Base-by-base conservation (phyloP, 2,329 filamentous ascomycete genomes). In the Fusarium metavorans region DNA sequence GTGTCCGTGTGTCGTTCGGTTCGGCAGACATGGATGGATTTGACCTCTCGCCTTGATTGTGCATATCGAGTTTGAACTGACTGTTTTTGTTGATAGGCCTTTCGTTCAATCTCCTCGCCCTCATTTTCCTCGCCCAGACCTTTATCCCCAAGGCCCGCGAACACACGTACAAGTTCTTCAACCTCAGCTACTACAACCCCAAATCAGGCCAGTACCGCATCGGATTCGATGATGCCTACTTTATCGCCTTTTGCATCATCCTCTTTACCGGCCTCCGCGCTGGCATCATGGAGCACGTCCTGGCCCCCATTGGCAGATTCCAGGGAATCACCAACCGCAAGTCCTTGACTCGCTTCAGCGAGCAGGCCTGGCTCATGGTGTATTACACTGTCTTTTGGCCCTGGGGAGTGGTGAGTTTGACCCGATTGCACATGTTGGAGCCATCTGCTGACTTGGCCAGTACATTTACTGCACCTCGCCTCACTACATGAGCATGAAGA, bases 311-410 rank as follows among this genome's bases (percentile, higher is more conserved):
- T 66, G 95, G 93, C 50, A 91, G 90, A 73, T 85, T 87, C 57
- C 88, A 89, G 73, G 96, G 96, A 39, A 90, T 98, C 77, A 88
- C 89, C 77, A 94, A 92, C 80, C 88, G 87, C 81, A 98, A 98
- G 85, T 91, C 91, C 56, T 86, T 93, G 69, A 90, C 94, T 58
- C 90, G 97, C 68, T 97, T 98, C 84, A 95, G 95, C 72, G 97
- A 99, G 85, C 97, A 99, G 85, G 94, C 92, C 56, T 98, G 96
- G 94, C 87, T 98, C 80, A 85, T 97, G 66, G 83, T 97, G 52
- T 98, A 98, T 85, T 96, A 96, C 83, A 85, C 86, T 54, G 86
- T 92, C 65, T 96, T 95, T 81, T 98, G 95, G 93, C 88, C 91
- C 14, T 85, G 96, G 71, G 97, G 97, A 76, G 88, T 97, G 87